phyloP scores from a whole-genome alignment of 345 rosid species.

The Salix arbutifolia region DNA sequence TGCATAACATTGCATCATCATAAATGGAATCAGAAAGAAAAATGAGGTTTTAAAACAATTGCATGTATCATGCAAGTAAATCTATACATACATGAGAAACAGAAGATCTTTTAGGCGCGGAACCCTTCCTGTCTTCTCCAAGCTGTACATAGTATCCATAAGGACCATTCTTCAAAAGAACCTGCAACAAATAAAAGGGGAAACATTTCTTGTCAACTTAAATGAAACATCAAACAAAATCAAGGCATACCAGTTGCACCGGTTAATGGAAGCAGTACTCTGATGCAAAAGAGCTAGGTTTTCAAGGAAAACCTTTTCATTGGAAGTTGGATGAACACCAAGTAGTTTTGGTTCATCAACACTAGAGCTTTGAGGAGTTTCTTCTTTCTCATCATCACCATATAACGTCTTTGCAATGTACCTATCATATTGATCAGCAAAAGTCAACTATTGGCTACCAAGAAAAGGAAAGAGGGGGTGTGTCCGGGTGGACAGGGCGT shows the following conservation, averaged over 20 bases:
- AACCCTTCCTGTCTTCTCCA: conserved; percentile 79
- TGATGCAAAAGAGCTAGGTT: not conserved
- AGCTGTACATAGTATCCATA: conserved; percentile 91
- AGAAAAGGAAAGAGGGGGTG: not conserved
- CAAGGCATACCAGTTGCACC: not conserved
- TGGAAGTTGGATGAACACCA: conserved; percentile 72
- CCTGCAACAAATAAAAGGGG: conserved; percentile 40
- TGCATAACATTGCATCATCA: not conserved
- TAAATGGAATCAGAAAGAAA: not conserved
- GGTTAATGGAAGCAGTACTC: not conserved
- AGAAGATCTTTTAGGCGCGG: conserved; percentile 70
- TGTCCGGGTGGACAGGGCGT: too few species aligned
- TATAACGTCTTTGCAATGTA: conserved; percentile 84
- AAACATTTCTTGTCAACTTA: not conserved
- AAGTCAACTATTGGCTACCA: conserved; percentile 4
- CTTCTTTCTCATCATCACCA: conserved; percentile 71
- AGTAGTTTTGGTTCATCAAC: conserved; percentile 81
- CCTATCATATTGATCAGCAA: conserved; percentile 30
- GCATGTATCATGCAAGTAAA: not conserved
- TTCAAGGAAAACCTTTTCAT: conserved; percentile 65
- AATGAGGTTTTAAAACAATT: not conserved
- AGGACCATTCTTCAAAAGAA: conserved; percentile 88
- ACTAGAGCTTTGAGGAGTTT: conserved; percentile 36
- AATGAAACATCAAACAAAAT: not conserved
- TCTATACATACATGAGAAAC: conserved; percentile 55